Evolutionary conservation across 2,329 filamentous ascomycete species (phyloP).

Genomic region (Aureobasidium sp.): DNA sequence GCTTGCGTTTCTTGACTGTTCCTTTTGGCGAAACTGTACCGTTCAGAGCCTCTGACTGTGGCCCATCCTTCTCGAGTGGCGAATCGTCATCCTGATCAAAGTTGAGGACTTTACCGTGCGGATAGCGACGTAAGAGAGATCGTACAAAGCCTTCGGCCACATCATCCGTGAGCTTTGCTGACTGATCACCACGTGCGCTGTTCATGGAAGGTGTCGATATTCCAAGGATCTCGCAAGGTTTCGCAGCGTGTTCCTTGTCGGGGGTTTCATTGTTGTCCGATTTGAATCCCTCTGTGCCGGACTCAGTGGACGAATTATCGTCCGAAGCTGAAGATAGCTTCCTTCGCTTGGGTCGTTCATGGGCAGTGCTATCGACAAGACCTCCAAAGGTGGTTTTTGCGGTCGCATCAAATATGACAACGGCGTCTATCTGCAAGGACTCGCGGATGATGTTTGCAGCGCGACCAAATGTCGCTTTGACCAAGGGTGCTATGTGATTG

Average conservation of each 20-base stretch:
- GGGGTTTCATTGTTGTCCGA: neutral
- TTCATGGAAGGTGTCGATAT: neutral
- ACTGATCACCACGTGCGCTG: neutral
- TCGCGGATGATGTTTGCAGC: constrained; percentile 39
- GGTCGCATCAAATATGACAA: constrained; percentile 33
- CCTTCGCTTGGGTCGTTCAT: constrained; percentile 6
- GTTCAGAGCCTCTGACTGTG: neutral
- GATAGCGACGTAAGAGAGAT: constrained; percentile 25
- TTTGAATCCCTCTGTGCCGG: neutral
- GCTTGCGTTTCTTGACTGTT: neutral
- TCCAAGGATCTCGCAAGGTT: constrained; percentile 5
- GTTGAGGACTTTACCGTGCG: constrained; percentile 30
- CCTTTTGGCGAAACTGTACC: neutral
- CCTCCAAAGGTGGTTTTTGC: constrained; percentile 18
- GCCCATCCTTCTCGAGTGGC: constrained; percentile 19
- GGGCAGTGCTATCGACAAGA: constrained; percentile 6
- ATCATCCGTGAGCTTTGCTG: neutral
- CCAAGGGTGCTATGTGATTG: constrained; percentile 21
- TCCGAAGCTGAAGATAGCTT: neutral
- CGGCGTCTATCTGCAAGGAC: constrained; percentile 39
- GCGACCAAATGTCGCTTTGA: constrained; percentile 30
- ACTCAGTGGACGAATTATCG: neutral
- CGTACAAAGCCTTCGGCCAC: constrained; percentile 21
- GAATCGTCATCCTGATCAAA: constrained; percentile 27
- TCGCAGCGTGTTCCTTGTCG: neutral